A percentile compares a stretch with the other conserved stretches of the same genome.
Evolutionary conservation across 352 stramenopile genomes (phyloP).

Genomic region (Pythium insidiosum): DNA sequence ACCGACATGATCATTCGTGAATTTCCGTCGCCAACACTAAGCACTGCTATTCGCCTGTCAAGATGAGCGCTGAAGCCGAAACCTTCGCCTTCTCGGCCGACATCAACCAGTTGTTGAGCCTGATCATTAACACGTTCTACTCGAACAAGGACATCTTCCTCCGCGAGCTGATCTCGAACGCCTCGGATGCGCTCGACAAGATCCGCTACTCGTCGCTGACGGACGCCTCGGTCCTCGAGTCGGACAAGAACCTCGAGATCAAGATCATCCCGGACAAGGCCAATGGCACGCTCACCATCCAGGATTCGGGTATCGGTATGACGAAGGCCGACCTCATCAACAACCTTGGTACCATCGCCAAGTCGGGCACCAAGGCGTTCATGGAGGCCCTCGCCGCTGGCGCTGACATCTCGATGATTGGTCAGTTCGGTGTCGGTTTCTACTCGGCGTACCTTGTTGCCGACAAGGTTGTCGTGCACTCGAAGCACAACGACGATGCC

Average conservation of each 20-base stretch:
- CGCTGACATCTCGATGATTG: slow-evolving; percentile 99
- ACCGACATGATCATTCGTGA: slow-evolving; percentile 16
- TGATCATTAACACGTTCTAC: slow-evolving; percentile 99
- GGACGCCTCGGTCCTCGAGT: slow-evolving; percentile 93
- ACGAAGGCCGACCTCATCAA: slow-evolving; percentile 99
- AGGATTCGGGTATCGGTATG: slow-evolving; percentile 99
- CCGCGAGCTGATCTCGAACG: slow-evolving; percentile 95
- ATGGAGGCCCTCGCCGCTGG: slow-evolving; percentile 98
- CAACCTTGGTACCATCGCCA: slow-evolving; percentile 99
- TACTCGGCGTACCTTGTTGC: slow-evolving; percentile 99
- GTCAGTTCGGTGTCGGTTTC: slow-evolving; percentile 99
- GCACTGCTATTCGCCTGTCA: slow-evolving; percentile 16
- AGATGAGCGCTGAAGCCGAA: slow-evolving; percentile 89
- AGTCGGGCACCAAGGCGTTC: slow-evolving; percentile 99
- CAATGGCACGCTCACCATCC: slow-evolving; percentile 98
- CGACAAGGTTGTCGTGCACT: slow-evolving; percentile 97
- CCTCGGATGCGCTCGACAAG: slow-evolving; percentile 96
- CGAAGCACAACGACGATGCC: slow-evolving; percentile 99
- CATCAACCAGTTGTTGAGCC: slow-evolving; percentile 99
- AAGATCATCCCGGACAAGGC: slow-evolving; percentile 99
- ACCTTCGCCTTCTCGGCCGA: slow-evolving; percentile 99
- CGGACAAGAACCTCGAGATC: slow-evolving; percentile 98
- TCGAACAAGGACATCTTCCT: slow-evolving; percentile 99
- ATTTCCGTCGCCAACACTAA: slow-evolving; percentile 47
- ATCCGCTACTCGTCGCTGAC: slow-evolving; percentile 97